phyloP scores from a whole-genome alignment of 345 rosid species.

The Gossypium mustelinum region DNA sequence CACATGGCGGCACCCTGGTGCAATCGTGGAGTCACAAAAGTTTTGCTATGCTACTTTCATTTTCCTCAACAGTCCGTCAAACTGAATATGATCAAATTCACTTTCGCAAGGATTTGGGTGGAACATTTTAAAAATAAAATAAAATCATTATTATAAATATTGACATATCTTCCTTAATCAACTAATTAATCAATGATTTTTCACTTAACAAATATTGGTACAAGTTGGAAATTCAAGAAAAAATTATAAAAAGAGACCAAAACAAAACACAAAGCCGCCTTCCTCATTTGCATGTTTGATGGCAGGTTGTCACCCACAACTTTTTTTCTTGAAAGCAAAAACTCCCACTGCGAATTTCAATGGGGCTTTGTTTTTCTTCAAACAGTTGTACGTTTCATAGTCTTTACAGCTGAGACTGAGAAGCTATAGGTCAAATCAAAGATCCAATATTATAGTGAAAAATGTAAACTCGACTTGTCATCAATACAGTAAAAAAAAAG shows the following conservation, averaged over 20 bases:
- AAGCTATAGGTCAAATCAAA: background rate
- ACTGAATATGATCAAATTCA: slow-evolving; percentile 20
- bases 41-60: background rate
- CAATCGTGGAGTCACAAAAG: too few relatives aligned
- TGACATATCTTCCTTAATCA: too few relatives aligned
- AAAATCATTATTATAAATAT: too few relatives aligned
- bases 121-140: background rate
- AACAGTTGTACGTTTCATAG: too few relatives aligned
- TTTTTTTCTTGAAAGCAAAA: too few relatives aligned
- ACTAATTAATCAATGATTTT: too few relatives aligned
- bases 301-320: background rate
- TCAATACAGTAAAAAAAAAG: background rate
- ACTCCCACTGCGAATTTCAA: too few relatives aligned
- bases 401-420: background rate
- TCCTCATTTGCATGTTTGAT: slow-evolving; percentile 7
- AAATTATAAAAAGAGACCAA: background rate
- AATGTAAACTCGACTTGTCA: background rate
- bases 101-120: background rate
- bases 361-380: too few relatives aligned
- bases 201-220: background rate
- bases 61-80: slow-evolving; percentile 3
- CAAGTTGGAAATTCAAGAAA: background rate
- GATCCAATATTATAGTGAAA: slow-evolving; percentile 25
- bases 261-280: slow-evolving; percentile 18
- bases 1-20: slow-evolving; percentile 23